These are phyloP conservation scores for Neurospora tetrasperma DNA, from an alignment of 495 filamentous ascomycete genomes.

Conservation along the genomic window DNA sequence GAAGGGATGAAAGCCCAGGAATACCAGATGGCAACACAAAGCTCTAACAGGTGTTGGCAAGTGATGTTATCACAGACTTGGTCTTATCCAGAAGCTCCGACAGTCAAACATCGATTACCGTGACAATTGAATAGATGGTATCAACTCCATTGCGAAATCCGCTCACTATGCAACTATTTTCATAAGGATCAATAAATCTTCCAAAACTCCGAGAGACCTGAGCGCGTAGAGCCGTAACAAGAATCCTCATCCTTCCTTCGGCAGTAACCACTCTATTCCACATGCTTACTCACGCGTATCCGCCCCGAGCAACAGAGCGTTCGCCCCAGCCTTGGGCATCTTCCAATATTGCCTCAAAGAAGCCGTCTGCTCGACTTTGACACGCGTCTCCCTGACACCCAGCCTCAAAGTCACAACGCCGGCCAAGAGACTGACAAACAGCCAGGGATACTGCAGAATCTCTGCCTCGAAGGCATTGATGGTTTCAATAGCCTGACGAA, in stretches of 20 bases:
- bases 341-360: background rate
- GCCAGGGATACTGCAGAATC: conserved; percentile 81
- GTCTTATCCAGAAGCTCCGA: background rate
- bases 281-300: background rate
- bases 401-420: conserved; percentile 59
- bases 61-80: background rate
- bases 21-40: background rate
- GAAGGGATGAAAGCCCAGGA: background rate
- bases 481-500: conserved; percentile 57
- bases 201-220: background rate
- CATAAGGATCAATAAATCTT: background rate
- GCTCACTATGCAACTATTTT: background rate
- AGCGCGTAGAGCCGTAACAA: background rate
- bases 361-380: background rate
- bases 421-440: conserved; percentile 71
- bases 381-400: conserved; percentile 21
- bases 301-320: background rate
- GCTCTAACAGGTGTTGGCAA: background rate
- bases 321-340: background rate
- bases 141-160: background rate
- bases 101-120: background rate
- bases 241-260: background rate
- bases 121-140: background rate
- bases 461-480: conserved; percentile 79
- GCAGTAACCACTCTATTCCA: background rate